Base-by-base conservation (phyloP, 441 rosid genomes). In the Adansonia madagascariensis region DNA sequence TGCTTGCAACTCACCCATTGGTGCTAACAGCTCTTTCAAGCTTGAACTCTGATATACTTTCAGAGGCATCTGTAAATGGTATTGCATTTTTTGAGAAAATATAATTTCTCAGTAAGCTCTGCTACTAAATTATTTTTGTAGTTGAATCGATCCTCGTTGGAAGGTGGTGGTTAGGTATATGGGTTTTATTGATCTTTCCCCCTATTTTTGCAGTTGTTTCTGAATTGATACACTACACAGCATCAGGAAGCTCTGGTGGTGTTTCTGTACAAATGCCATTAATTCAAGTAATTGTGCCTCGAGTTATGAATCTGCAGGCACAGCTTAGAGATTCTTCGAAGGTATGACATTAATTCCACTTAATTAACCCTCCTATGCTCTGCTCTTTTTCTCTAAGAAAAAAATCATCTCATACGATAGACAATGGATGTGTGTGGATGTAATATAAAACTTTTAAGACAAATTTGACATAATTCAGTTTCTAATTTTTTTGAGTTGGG, bases 61-160 rank as follows among this genome's bases (percentile, higher is more conserved):
- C 98, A 8, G 99, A 94, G 91, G 99, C 98, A 60, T 89, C 98
- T 82, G 98, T 97, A 44, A 96, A 94, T 86, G 99, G 98, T 96
- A 96, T 85, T 72, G 60, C 80, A 60, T 46, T 65, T 66, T 22
- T 75, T 41, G 76, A 75, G 65, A 43, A 74, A 63, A 76, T 79
- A 55, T 63, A 44, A 39, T 79, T 71, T 73, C 70, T 75, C 6
- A 61, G 61, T 59, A 15, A 69, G 62, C 61, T 57, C 27, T 69
- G 10, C 66, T 79, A 6, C 68, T 39, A 72, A 50, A 75, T 50
- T 68, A 31, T 55, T 31, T 18, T 63, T 66, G 41, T 67, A 63
- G 55, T 62, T 39, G 20, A 71, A 24, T 66, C 56, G 66, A 43
- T 14, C 17, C 18, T 75, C 60, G 14, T 46, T 67, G n/a, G 18